Evolutionary conservation across 1,139 yeast genomes (phyloP).

Genomic region (Chernovozyma sophiae-reginae): DNA sequence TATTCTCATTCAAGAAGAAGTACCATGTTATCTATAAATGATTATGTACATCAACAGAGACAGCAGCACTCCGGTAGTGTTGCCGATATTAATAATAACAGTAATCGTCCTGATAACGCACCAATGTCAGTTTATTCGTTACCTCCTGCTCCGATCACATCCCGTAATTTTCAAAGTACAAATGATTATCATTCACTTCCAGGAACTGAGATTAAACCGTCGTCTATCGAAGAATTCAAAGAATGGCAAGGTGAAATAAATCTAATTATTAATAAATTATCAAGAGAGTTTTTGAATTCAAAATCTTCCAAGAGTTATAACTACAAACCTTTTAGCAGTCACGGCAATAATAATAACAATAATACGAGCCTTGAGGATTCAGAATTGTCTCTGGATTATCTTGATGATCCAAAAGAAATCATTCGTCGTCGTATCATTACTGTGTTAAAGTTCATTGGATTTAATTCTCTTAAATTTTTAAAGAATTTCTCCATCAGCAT

Average conservation of each 20-base stretch:
- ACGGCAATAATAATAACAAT: neutral
- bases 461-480: slow-evolving; percentile 23
- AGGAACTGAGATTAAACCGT: neutral
- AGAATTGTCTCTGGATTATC: slow-evolving; percentile 7
- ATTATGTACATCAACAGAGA: slow-evolving; percentile 33
- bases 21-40: slow-evolving; percentile 36
- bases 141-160: slow-evolving; percentile 13
- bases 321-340: neutral
- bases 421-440: slow-evolving; percentile 21
- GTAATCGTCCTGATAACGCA: slow-evolving; percentile 3
- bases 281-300: slow-evolving; percentile 29
- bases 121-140: slow-evolving; percentile 26
- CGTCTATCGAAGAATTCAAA: slow-evolving; percentile 32
- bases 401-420: slow-evolving; percentile 19
- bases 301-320: neutral
- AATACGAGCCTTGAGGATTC: neutral
- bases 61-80: slow-evolving; percentile 14
- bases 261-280: slow-evolving; percentile 34
- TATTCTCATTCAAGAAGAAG: slow-evolving; percentile 44
- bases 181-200: neutral
- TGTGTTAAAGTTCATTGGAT: slow-evolving; percentile 27
- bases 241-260: slow-evolving; percentile 47
- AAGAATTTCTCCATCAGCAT: slow-evolving; percentile 38
- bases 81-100: slow-evolving; percentile 4
- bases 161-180: slow-evolving; percentile 2